Evolutionary conservation across 176 grass and related monocot species (phyloP), one percentile per base, ranked within the genome.

Genomic region (Metroxylon sagu): DNA sequence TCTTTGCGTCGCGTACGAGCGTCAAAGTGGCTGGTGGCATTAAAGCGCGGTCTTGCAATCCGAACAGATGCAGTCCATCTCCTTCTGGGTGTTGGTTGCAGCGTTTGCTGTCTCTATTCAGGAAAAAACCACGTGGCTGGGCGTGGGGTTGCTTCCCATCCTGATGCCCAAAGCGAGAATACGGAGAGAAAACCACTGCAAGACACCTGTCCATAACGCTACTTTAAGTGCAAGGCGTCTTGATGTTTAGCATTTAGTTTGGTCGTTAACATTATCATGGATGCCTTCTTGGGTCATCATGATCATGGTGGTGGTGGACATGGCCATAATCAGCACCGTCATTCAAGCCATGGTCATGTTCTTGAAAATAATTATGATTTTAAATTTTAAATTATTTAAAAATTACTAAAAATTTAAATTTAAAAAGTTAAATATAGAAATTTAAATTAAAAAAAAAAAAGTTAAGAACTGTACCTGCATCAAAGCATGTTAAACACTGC

Each of bases 231-330:
- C 10, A 64, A 50, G 61, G 61, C 50, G 18, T 50, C 19, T 6
- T 64, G 39, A 64, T 64, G 61, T 64, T 64, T 50, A 5, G 61
- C 61, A 16, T 64, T 64, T 17, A 43, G 61, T 50, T 50, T 64
- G 43, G 29, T 64, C 3, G 61, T 64, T 50, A 64, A 50, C 25
- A 50, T 64, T 5, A 27, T 50, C 4, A 63, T 63, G 61, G 61
- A 31, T 25, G 31, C 49, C 19, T 63, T 63, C n/a, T 35, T 63
- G 18, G 26, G 30, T n/a, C n/a, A n/a, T 31, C 59, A 61, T 31
- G 59, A 18, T 39, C 60, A 62, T 62, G 60, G 18, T 39, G 29
- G 19, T 59, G 57, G 8, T 29, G 59, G 30, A n/a, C 29, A 62
- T 19, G 18, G 28, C 12, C 12, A 61, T 48, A 29, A 29, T 43